Evolutionary conservation across 805 yeast species (phyloP).

Genomic region (Isabelozyma gotoi): DNA sequence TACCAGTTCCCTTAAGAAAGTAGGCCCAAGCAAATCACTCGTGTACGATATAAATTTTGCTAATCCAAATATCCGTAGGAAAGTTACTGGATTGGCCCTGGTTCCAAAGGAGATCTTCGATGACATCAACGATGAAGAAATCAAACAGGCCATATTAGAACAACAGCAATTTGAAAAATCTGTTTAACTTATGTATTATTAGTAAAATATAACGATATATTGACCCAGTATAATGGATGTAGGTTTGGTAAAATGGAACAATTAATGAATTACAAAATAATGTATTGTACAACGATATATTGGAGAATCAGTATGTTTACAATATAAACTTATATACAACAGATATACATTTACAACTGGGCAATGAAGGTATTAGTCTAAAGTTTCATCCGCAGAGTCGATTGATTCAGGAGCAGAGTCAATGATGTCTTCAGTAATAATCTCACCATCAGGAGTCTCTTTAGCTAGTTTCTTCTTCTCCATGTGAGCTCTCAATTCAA

Average conservation of each 20-base stretch:
- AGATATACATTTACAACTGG: too few relatives aligned
- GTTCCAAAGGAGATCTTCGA: slow-evolving; percentile 61
- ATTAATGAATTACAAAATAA: too few relatives aligned
- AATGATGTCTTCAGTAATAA: neutral
- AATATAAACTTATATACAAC: too few relatives aligned
- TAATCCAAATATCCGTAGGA: slow-evolving; percentile 46
- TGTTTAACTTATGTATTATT: slow-evolving; percentile 5
- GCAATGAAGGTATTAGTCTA: neutral
- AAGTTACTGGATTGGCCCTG: slow-evolving; percentile 62
- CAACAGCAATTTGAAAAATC: slow-evolving; percentile 55
- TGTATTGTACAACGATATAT: neutral
- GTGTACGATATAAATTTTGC: slow-evolving; percentile 46
- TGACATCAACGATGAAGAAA: slow-evolving; percentile 52
- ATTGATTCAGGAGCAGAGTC: neutral
- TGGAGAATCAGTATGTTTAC: neutral
- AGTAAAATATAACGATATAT: slow-evolving; percentile 1
- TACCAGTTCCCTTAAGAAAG: slow-evolving; percentile 25
- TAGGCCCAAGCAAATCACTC: slow-evolving; percentile 31
- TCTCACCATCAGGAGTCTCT: slow-evolving; percentile 8
- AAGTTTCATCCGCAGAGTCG: neutral
- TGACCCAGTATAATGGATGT: neutral
- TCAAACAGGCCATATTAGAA: slow-evolving; percentile 56
- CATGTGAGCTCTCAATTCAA: slow-evolving; percentile 46
- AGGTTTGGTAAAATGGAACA: neutral
- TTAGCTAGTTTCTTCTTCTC: slow-evolving; percentile 26